phyloP scores from a whole-genome alignment of 2,329 filamentous ascomycete genomes.

The Dryadomyces sulphureus region DNA sequence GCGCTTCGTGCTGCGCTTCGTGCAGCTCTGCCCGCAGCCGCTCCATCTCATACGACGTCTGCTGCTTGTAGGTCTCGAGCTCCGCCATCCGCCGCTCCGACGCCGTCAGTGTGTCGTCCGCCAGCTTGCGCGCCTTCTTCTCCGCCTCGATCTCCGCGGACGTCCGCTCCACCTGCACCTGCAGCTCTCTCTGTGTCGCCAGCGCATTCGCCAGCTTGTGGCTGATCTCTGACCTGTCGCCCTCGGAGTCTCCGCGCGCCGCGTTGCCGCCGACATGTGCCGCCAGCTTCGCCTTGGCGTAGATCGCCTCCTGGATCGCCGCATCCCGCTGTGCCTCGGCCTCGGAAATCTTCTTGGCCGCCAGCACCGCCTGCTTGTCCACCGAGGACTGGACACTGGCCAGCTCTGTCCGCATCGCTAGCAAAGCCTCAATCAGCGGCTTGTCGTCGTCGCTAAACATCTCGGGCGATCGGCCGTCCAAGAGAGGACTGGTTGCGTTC shows the following conservation, averaged over 20 bases:
- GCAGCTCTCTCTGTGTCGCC: slow-evolving; percentile 66
- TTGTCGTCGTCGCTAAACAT: slow-evolving; percentile 84
- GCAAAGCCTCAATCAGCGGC: slow-evolving; percentile 77
- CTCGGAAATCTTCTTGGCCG: slow-evolving; percentile 81
- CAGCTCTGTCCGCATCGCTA: slow-evolving; percentile 82
- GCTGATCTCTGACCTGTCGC: slow-evolving; percentile 60
- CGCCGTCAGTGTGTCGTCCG: slow-evolving; percentile 74
- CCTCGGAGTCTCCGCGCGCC: slow-evolving; percentile 44
- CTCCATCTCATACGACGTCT: slow-evolving; percentile 72
- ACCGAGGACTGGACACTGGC: slow-evolving; percentile 81
- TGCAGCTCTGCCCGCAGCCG: slow-evolving; percentile 76
- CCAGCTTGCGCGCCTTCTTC: slow-evolving; percentile 63
- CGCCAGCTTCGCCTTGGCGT: slow-evolving; percentile 84
- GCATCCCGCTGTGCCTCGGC: slow-evolving; percentile 88
- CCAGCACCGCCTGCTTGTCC: slow-evolving; percentile 71
- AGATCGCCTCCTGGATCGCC: slow-evolving; percentile 88
- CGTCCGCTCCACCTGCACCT: slow-evolving; percentile 55
- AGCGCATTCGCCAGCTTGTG: slow-evolving; percentile 72
- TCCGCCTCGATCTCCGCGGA: slow-evolving; percentile 65
- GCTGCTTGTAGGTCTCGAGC: slow-evolving; percentile 70
- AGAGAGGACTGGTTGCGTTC: slow-evolving; percentile 52
- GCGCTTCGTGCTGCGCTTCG: slow-evolving; percentile 57
- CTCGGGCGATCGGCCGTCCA: slow-evolving; percentile 65
- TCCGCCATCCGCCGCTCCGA: slow-evolving; percentile 73
- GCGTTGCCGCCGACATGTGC: slow-evolving; percentile 55